Evolutionary conservation across 1,284 basidiomycete species (phyloP).

Genomic region (Apiotrichum gracile): DNA sequence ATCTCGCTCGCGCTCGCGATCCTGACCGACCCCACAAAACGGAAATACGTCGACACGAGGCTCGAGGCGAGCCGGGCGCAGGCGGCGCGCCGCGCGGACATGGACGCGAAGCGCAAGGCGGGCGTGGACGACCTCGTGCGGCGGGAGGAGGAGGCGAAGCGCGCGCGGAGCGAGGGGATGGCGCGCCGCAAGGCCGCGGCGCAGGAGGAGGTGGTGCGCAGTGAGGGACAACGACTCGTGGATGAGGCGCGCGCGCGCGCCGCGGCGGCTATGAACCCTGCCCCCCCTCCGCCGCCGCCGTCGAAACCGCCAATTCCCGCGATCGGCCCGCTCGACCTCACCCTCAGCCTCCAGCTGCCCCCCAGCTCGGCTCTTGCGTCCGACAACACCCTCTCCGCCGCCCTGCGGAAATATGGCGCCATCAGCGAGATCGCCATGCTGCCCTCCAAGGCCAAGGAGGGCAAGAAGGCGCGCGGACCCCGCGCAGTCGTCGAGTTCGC

Average conservation of each 20-base stretch:
- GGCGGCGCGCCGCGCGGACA: slow-evolving; percentile 65
- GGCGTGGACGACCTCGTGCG: slow-evolving; percentile 76
- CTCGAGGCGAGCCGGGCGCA: slow-evolving; percentile 65
- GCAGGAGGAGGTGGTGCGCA: slow-evolving; percentile 68
- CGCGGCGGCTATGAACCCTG: slow-evolving; percentile 12
- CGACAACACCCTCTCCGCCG: slow-evolving; percentile 18
- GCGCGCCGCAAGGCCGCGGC: slow-evolving; percentile 47
- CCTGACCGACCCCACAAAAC: slow-evolving; percentile 72
- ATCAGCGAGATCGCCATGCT: slow-evolving; percentile 34
- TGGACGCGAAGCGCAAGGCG: slow-evolving; percentile 70
- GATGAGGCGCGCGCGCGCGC: slow-evolving; percentile 52
- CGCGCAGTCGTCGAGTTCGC: slow-evolving; percentile 47
- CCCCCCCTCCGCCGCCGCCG: background rate
- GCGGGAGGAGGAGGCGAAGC: slow-evolving; percentile 68
- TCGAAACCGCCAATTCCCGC: slow-evolving; percentile 11
- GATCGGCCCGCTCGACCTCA: slow-evolving; percentile 40
- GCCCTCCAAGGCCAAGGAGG: slow-evolving; percentile 15
- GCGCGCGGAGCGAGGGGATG: slow-evolving; percentile 56
- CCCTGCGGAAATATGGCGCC: slow-evolving; percentile 33
- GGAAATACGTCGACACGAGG: slow-evolving; percentile 75
- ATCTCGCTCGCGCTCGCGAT: slow-evolving; percentile 80
- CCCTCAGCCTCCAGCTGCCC: slow-evolving; percentile 39
- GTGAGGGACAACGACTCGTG: slow-evolving; percentile 64
- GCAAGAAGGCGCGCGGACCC: slow-evolving; percentile 47
- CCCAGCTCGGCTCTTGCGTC: slow-evolving; percentile 11